A percentile compares a stretch with the other conserved stretches of the same genome.
Conservation (phyloP, 2,329 filamentous ascomycete species). For the Neopestalotiopsis rosae region DNA sequence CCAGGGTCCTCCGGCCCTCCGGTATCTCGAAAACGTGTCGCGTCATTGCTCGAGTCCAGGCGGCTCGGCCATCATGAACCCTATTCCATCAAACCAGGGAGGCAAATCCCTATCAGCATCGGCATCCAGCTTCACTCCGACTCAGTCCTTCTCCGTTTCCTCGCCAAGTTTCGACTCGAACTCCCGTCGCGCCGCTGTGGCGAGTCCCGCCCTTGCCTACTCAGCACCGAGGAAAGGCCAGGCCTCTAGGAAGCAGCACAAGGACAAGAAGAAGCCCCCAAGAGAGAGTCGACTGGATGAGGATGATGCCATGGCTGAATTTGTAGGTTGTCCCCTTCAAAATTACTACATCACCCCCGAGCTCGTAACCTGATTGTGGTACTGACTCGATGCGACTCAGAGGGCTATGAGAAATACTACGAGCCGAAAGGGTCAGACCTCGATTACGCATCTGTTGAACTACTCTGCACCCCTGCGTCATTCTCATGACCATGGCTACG, state of each 20-base stretch:
- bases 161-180: constrained; percentile 53
- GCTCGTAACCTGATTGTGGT: constrained; percentile 21
- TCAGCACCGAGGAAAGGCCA: constrained; percentile 76
- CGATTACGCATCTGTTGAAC: constrained; percentile 95
- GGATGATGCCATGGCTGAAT: constrained; percentile 88
- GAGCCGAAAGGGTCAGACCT: constrained; percentile 89
- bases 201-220: constrained; percentile 37
- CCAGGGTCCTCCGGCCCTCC: not conserved
- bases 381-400: constrained; percentile 24
- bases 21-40: constrained; percentile 9
- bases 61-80: constrained; percentile 37
- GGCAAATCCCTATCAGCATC: constrained; percentile 56
- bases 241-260: constrained; percentile 79
- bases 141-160: constrained; percentile 47
- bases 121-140: constrained; percentile 45
- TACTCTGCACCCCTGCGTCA: constrained; percentile 82
- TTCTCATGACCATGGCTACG: constrained; percentile 60
- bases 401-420: constrained; percentile 61
- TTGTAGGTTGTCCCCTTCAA: constrained; percentile 47
- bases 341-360: not conserved
- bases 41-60: constrained; percentile 5
- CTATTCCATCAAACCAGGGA: constrained; percentile 45
- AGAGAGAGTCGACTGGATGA: constrained; percentile 60
- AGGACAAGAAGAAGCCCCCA: constrained; percentile 75
- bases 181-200: constrained; percentile 50